These are phyloP conservation scores for Suillus lakei DNA, from an alignment of 768 basidiomycete species.

Conservation along the genomic window DNA sequence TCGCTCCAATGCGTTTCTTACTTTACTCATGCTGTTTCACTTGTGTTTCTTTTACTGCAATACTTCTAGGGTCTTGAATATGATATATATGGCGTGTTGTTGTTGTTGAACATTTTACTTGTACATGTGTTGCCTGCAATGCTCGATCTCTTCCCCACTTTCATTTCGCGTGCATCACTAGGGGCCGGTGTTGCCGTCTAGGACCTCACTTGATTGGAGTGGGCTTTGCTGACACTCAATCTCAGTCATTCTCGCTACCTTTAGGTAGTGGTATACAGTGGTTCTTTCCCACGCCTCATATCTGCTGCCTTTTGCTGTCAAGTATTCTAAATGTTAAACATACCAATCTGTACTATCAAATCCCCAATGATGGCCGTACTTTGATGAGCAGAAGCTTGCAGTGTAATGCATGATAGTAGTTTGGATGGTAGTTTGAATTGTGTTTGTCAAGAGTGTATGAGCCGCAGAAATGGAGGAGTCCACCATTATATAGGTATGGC, in stretches of 20 bases:
- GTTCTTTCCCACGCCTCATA: too few species aligned
- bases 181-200: too few species aligned
- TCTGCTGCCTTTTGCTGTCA: too few species aligned
- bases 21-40: conserved; percentile 27
- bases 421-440: too few species aligned
- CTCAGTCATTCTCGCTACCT: too few species aligned
- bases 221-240: too few species aligned
- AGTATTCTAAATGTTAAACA: conserved; percentile 26
- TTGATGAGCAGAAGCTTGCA: conserved; percentile 50
- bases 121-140: conserved; percentile 21
- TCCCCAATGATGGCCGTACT: conserved; percentile 97
- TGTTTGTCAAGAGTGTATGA: not conserved
- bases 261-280: too few species aligned
- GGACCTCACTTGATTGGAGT: too few species aligned
- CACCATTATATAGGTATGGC: not conserved
- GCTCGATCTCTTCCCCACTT: not conserved
- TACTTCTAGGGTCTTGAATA: conserved; percentile 17
- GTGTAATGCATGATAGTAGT: not conserved
- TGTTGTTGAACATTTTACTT: conserved; percentile 11
- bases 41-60: conserved; percentile 20
- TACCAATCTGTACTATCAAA: conserved; percentile 98
- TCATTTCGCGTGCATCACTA: too few species aligned
- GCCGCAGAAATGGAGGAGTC: not conserved
- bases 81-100: conserved; percentile 10
- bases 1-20: conserved; percentile 12